Evolutionary conservation across 169 alveolate species (phyloP).

Genomic region (Babesia microti): DNA sequence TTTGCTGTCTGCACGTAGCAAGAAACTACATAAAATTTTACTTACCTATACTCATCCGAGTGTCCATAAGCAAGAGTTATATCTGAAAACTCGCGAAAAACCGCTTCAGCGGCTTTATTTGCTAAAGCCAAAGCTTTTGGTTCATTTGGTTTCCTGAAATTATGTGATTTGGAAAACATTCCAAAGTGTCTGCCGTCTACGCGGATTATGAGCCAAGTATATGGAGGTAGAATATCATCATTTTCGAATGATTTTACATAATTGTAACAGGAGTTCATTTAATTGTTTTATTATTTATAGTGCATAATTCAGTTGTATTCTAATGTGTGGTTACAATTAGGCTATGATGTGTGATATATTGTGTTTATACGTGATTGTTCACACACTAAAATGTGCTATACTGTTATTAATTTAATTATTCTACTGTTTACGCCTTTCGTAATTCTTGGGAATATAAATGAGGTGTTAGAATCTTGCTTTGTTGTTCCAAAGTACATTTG

Average conservation of each 20-base stretch:
- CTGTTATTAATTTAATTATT: no score
- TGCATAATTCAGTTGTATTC: no score
- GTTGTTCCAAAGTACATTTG: no score
- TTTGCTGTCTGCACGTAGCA: conserved; percentile 34
- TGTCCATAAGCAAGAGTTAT: conserved; percentile 88
- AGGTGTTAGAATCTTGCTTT: no score
- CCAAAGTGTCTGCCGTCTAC: conserved; percentile 89
- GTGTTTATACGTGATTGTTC: no score
- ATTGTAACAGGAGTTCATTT: conserved; percentile 59
- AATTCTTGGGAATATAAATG: no score
- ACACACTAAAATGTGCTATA: no score
- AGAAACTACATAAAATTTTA: conserved; percentile 17
- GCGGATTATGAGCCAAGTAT: conserved; percentile 83
- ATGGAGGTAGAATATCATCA: conserved; percentile 60
- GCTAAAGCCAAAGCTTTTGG: conserved; percentile 73
- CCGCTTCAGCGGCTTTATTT: conserved; percentile 80
- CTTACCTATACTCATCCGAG: conserved; percentile 80
- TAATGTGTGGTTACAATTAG: no score
- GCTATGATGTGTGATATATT: no score
- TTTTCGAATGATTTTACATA: conserved; percentile 87
- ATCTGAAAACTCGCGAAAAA: conserved; percentile 81
- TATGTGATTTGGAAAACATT: conserved; percentile 73
- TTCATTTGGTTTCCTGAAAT: conserved; percentile 89
- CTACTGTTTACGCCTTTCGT: no score
- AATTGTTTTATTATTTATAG: no score